Evolutionary conservation across 441 rosid species (phyloP).

Genomic region (Adansonia rubrostipa): DNA sequence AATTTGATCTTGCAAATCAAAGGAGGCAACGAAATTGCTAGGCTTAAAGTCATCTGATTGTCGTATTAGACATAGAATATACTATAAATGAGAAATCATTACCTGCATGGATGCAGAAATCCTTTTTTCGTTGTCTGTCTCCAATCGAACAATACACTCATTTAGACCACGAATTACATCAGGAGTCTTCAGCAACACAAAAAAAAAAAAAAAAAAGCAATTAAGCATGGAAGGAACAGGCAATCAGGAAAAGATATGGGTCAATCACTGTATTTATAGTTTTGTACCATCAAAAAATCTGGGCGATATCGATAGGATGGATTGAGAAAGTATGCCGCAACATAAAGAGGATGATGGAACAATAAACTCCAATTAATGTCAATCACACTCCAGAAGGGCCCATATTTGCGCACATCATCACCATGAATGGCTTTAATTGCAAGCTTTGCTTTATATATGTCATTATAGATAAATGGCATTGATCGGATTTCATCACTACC

Average conservation of each 20-base stretch:
- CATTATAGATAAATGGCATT: constrained; percentile 67
- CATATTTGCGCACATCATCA: constrained; percentile 73
- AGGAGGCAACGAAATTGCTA: constrained; percentile 5
- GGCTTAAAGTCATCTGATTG: neutral
- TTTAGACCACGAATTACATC: constrained; percentile 83
- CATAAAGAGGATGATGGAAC: constrained; percentile 82
- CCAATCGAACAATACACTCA: constrained; percentile 83
- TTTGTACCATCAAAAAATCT: constrained; percentile 73
- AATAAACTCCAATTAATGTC: constrained; percentile 76
- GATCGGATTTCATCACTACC: constrained; percentile 55
- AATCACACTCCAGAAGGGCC: constrained; percentile 80
- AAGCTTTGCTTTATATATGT: constrained; percentile 70
- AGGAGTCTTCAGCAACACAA: constrained; percentile 54
- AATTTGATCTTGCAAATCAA: constrained; percentile 21
- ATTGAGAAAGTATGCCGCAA: constrained; percentile 92
- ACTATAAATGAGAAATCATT: constrained; percentile 20
- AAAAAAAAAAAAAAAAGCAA: neutral
- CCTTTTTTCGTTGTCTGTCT: constrained; percentile 68
- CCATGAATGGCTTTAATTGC: constrained; percentile 68
- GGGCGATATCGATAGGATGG: constrained; percentile 75
- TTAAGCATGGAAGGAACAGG: constrained; percentile 5
- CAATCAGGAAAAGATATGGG: constrained; percentile 5
- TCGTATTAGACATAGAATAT: constrained; percentile 6
- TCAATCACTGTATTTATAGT: constrained; percentile 17
- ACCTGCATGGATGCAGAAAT: constrained; percentile 93